phyloP scores from a whole-genome alignment of 1,284 basidiomycete species.

The Fistulina hepatica region DNA sequence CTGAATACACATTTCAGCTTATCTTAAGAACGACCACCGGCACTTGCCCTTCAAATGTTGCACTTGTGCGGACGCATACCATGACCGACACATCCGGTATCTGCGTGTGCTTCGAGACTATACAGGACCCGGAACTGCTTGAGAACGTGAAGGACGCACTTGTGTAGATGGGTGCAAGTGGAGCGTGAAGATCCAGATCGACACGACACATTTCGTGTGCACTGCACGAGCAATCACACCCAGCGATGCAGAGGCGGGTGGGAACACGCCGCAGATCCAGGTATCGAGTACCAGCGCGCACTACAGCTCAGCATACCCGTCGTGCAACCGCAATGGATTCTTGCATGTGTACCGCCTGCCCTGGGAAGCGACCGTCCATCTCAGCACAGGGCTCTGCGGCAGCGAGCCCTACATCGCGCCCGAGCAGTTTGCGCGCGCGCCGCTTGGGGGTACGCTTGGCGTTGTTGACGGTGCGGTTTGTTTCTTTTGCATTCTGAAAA shows the following conservation, averaged over 20 bases:
- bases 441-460: no score
- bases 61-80: slow-evolving; percentile 78
- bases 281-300: slow-evolving; percentile 82
- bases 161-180: slow-evolving; percentile 72
- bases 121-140: slow-evolving; percentile 63
- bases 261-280: slow-evolving; percentile 41
- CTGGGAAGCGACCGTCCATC: slow-evolving; percentile 95
- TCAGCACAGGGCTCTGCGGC: slow-evolving; percentile 94
- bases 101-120: slow-evolving; percentile 84
- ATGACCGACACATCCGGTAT: slow-evolving; percentile 90
- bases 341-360: slow-evolving; percentile 94
- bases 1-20: slow-evolving; percentile 87
- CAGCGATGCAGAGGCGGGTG: slow-evolving; percentile 44
- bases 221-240: slow-evolving; percentile 70
- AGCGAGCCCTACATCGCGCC: slow-evolving; percentile 98
- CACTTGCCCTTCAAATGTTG: slow-evolving; percentile 70
- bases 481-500: no score
- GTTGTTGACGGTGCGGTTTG: slow-evolving; percentile 76
- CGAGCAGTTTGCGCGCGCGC: slow-evolving; percentile 96
- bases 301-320: slow-evolving; percentile 82
- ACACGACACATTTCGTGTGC: slow-evolving; percentile 92
- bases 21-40: slow-evolving; percentile 83
- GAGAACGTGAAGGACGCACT: slow-evolving; percentile 70
- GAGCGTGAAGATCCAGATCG: slow-evolving; percentile 88
- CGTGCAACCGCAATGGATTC: slow-evolving; percentile 81